Conservation (phyloP, 768 basidiomycete species). For the Asterophora lycoperdoides region DNA sequence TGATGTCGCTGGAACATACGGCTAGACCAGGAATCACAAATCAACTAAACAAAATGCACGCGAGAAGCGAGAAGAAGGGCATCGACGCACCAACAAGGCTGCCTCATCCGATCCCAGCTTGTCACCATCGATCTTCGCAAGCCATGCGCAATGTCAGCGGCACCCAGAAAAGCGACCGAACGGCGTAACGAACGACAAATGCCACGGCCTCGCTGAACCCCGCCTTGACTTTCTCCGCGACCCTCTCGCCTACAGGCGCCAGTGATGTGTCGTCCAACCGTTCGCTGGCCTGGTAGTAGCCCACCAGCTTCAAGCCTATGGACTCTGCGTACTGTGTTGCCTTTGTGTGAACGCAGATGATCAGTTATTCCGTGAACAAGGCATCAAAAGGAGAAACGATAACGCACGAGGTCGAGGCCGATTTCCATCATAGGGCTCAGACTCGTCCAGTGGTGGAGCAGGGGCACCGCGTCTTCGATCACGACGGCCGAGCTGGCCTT, state of each 20-base stretch:
- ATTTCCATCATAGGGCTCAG: constrained; percentile 86
- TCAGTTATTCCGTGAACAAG: background rate
- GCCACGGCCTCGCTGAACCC: constrained; percentile 60
- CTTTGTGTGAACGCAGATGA: constrained; percentile 36
- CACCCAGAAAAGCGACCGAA: background rate
- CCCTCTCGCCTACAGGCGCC: constrained; percentile 61
- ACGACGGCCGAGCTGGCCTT: constrained; percentile 33
- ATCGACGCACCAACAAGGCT: constrained; percentile 55
- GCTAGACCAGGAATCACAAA: constrained; percentile 30
- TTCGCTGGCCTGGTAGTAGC: constrained; percentile 75
- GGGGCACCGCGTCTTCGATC: constrained; percentile 65
- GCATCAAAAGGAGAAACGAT: background rate
- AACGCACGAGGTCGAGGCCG: constrained; percentile 67
- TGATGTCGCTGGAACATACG: constrained; percentile 42
- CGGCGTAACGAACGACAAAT: constrained; percentile 51
- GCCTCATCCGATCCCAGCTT: constrained; percentile 46
- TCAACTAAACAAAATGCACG: background rate
- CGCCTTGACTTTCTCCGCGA: constrained; percentile 51
- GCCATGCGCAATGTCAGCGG: constrained; percentile 8
- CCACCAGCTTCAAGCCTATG: constrained; percentile 52
- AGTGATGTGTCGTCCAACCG: constrained; percentile 56
- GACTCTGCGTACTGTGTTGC: constrained; percentile 56
- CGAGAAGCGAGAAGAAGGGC: background rate
- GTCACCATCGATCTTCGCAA: constrained; percentile 54
- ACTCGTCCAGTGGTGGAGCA: constrained; percentile 83